These are phyloP conservation scores for Cyberlindnera xylosilytica DNA, from an alignment of 805 yeast species.

Conservation along the genomic window DNA sequence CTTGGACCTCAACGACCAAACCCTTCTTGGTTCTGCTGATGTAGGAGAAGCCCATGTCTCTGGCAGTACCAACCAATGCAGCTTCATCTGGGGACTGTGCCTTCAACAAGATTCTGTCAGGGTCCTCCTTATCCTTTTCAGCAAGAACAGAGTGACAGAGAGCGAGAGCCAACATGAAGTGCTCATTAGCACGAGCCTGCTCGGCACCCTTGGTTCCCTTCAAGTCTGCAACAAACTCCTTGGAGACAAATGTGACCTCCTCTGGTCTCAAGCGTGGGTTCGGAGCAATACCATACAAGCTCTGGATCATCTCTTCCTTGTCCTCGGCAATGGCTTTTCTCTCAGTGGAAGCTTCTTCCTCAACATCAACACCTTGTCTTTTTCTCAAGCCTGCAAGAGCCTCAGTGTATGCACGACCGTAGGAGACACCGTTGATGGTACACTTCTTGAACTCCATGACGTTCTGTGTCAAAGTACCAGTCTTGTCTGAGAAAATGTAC, in stretches of 20 bases:
- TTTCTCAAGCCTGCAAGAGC: slow-evolving; percentile 77
- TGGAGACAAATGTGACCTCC: slow-evolving; percentile 68
- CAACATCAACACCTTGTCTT: slow-evolving; percentile 74
- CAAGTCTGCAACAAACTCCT: slow-evolving; percentile 61
- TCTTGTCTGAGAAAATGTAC: slow-evolving; percentile 79
- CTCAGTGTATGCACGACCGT: slow-evolving; percentile 81
- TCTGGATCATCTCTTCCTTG: slow-evolving; percentile 53
- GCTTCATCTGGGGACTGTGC: slow-evolving; percentile 90
- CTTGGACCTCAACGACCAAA: slow-evolving; percentile 63
- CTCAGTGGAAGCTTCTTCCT: slow-evolving; percentile 52
- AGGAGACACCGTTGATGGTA: slow-evolving; percentile 67
- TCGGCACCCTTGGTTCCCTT: slow-evolving; percentile 45
- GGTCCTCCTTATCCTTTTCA: slow-evolving; percentile 60
- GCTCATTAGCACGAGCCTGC: slow-evolving; percentile 61
- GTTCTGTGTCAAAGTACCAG: slow-evolving; percentile 82
- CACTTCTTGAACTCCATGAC: slow-evolving; percentile 84
- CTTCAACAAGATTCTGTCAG: slow-evolving; percentile 53
- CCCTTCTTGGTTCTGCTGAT: slow-evolving; percentile 67
- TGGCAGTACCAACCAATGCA: slow-evolving; percentile 77
- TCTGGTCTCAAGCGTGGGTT: slow-evolving; percentile 46
- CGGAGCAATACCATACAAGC: slow-evolving; percentile 35
- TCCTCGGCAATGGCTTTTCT: slow-evolving; percentile 54
- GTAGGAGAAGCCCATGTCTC: slow-evolving; percentile 72
- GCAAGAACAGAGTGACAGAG: slow-evolving; percentile 76
- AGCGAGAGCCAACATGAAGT: slow-evolving; percentile 73